Percentiles rank a stretch among this genome's conserved stretches.
Evolutionary conservation across 305 asterid species (phyloP).

Genomic region (Fraxinus sp.): DNA sequence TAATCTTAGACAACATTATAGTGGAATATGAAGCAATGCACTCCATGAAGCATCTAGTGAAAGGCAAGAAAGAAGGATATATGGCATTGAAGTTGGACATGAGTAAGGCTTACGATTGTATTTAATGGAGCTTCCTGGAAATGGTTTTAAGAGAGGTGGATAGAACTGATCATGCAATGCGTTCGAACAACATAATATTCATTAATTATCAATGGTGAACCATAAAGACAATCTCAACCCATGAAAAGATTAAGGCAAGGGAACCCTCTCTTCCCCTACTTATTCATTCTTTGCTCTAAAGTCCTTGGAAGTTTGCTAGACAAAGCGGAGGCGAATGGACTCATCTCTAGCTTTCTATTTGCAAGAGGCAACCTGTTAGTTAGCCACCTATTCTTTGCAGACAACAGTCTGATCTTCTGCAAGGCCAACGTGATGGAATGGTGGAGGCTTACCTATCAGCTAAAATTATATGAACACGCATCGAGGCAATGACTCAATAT

Average conservation of each 20-base stretch:
- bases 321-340: not conserved
- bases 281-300: not conserved
- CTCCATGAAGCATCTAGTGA: not conserved
- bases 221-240: not conserved
- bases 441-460: too few relatives aligned
- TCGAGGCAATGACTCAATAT: too few relatives aligned
- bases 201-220: not conserved
- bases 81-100: too few relatives aligned
- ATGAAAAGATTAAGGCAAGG: not conserved
- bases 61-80: not conserved
- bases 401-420: too few relatives aligned
- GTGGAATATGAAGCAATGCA: not conserved
- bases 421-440: too few relatives aligned
- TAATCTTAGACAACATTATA: too few relatives aligned
- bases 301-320: not conserved
- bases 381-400: not conserved
- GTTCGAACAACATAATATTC: too few relatives aligned
- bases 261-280: not conserved
- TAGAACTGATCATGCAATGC: not conserved
- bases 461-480: too few relatives aligned
- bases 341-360: not conserved
- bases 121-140: too few relatives aligned
- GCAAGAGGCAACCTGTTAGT: not conserved
- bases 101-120: too few relatives aligned
- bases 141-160: not conserved